Evolutionary conservation across 2,329 filamentous ascomycete species (phyloP).

Genomic region (Cercospora sesami): DNA sequence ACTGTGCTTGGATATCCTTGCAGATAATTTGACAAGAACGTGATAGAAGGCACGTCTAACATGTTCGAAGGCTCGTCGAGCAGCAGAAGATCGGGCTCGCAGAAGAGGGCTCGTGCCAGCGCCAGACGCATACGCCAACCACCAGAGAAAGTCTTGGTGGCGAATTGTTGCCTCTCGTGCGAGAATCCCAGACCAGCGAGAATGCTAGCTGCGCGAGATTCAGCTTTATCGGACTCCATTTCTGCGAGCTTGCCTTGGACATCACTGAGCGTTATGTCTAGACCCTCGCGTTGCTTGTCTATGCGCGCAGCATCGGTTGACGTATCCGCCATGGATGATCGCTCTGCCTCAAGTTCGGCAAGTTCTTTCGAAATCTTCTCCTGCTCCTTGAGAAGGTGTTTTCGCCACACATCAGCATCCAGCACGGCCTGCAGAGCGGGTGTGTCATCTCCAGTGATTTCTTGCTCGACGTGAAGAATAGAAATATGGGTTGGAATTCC

Average conservation of each 20-base stretch:
- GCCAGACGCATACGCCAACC: conserved; percentile 99
- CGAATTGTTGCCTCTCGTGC: conserved; percentile 81
- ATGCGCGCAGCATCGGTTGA: conserved; percentile 82
- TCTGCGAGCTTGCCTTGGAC: conserved; percentile 89
- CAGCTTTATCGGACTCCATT: conserved; percentile 99
- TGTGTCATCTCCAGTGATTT: conserved; percentile 95
- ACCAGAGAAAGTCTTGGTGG: conserved; percentile 97
- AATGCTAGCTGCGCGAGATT: conserved; percentile 92
- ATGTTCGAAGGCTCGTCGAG: conserved; percentile 86
- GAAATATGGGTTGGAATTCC: conserved; percentile 96
- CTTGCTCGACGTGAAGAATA: conserved; percentile 98
- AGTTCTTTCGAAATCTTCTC: conserved; percentile 78
- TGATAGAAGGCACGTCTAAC: conserved; percentile 77
- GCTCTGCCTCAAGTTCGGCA: conserved; percentile 72
- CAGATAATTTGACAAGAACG: conserved; percentile 94
- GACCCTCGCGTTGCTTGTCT: conserved; percentile 82
- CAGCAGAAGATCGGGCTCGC: conserved; percentile 90
- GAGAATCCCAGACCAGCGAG: conserved; percentile 97
- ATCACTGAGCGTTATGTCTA: conserved; percentile 87
- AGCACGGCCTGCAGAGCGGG: conserved; percentile 91
- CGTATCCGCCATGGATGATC: conserved; percentile 82
- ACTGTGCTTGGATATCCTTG: conserved; percentile 92
- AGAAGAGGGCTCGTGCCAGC: conserved; percentile 91
- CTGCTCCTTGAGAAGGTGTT: conserved; percentile 88
- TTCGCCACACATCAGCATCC: conserved; percentile 97